Percentiles rank a stretch among this genome's conserved stretches.
These are phyloP conservation scores for Fistulinella prunicolor DNA, from an alignment of 768 basidiomycete genomes.

Conservation along the genomic window DNA sequence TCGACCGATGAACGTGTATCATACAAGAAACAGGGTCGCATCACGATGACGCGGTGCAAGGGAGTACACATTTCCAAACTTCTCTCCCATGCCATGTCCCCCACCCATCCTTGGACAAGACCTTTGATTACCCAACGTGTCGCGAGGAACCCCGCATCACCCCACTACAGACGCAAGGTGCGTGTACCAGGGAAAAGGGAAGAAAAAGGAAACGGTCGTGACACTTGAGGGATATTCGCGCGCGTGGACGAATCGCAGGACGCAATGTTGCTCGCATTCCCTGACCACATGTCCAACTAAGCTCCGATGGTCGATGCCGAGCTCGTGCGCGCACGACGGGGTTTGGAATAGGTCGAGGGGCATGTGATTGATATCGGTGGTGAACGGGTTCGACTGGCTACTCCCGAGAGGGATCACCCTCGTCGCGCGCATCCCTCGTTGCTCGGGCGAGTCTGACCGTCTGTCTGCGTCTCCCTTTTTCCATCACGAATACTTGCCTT, in stretches of 20 bases:
- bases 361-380: no score
- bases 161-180: background rate
- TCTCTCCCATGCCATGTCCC: background rate
- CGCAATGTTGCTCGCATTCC: background rate
- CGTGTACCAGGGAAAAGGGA: no score
- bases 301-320: slow-evolving; percentile 1
- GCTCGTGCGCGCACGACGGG: background rate
- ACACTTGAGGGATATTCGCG: slow-evolving; percentile 8
- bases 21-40: background rate
- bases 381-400: no score
- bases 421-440: no score
- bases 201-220: no score
- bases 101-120: no score
- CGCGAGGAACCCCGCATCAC: background rate
- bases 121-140: no score
- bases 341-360: background rate
- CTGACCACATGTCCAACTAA: background rate
- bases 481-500: no score
- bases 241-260: background rate
- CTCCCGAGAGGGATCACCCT: no score
- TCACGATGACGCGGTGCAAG: slow-evolving; percentile 3
- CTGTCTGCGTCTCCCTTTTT: no score
- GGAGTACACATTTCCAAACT: background rate
- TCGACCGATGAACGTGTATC: background rate
- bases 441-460: no score